Evolutionary conservation across 1,284 basidiomycete genomes (phyloP), one percentile per base, ranked within the genome.

Genomic region (Sporisorium graminicola): DNA sequence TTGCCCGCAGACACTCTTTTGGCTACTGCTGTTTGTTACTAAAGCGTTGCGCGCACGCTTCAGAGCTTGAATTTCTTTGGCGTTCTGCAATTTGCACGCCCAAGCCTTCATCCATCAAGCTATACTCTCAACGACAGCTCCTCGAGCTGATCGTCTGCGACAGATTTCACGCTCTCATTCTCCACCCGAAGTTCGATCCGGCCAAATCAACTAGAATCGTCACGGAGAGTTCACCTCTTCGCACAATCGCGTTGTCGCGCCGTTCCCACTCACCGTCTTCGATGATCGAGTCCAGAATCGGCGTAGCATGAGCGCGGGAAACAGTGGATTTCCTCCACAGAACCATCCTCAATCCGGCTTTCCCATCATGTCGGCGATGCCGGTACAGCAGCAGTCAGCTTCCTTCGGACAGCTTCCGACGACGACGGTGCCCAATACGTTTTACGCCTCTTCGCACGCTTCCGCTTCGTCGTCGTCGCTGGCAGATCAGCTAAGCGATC

Each of bases 381-480:
- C 56, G 31, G 5, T 67, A 8, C 65, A 67, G 5, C 65, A 61
- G 13, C 65, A 62, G 14, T 46, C 57, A n/a, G 46, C 65, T 12
- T 14, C 51, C 16, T 70, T 70, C 51, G 67, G 35, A 27, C 64
- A 65, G 24, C 33, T 53, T n/a, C 53, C 67, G 31, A 51, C 63
- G 6, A 43, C 67, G 29, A 50, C 63, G 5, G 49, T 22, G 24
- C 62, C 63, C 20, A 40, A n/a, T 22, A 16, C 44, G 6, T 70
- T 75, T 35, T 75, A 75, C 54, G 67, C 64, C 0, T 75, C 73
- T 52, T 75, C 73, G 1, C 73, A 70, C 59, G 67, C 67, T 5
- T 75, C 73, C 2, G 73, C 73, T 27, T 75, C 73, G 22, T 64
- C 73, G 9, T 75, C 73, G 27, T 75, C 73, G 31, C 64, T 75